These are phyloP conservation scores for Jamesozyma jinghongensis DNA, from an alignment of 805 yeast genomes.

Conservation along the genomic window DNA sequence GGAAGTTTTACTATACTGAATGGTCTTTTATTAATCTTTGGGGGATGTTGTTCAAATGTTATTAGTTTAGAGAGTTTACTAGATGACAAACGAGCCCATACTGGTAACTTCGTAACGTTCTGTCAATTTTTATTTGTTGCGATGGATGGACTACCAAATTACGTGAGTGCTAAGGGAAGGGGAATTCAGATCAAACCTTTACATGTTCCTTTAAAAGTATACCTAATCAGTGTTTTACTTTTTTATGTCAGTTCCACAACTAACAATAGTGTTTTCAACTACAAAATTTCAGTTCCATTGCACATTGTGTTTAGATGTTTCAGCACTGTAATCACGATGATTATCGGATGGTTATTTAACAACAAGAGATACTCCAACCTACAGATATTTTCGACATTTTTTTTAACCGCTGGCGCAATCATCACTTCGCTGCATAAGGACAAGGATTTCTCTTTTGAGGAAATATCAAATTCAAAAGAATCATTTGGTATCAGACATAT, in stretches of 20 bases:
- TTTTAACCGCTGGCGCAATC: constrained; percentile 49
- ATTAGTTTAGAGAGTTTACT: constrained; percentile 50
- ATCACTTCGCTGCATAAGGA: constrained; percentile 33
- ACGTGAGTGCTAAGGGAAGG: constrained; percentile 27
- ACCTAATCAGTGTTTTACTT: constrained; percentile 39
- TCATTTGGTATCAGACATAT: neutral
- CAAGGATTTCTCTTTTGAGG: constrained; percentile 12
- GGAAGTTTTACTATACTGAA: neutral
- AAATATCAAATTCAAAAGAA: neutral
- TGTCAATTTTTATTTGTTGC: constrained; percentile 48
- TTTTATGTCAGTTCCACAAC: constrained; percentile 44
- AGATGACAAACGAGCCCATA: constrained; percentile 21
- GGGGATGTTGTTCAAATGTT: constrained; percentile 70
- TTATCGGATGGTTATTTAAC: constrained; percentile 42
- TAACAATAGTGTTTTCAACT: constrained; percentile 51
- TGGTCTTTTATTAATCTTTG: constrained; percentile 38
- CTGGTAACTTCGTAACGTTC: constrained; percentile 50
- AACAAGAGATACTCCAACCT: constrained; percentile 35
- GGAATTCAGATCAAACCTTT: constrained; percentile 30
- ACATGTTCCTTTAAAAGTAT: constrained; percentile 36
- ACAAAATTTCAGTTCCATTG: constrained; percentile 52
- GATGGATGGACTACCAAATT: constrained; percentile 33
- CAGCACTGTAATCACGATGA: constrained; percentile 53
- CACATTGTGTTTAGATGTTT: constrained; percentile 61
- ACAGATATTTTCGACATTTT: constrained; percentile 43